Base-by-base conservation (phyloP, 2,329 filamentous ascomycete genomes). In the Talaromyces funiculosus region DNA sequence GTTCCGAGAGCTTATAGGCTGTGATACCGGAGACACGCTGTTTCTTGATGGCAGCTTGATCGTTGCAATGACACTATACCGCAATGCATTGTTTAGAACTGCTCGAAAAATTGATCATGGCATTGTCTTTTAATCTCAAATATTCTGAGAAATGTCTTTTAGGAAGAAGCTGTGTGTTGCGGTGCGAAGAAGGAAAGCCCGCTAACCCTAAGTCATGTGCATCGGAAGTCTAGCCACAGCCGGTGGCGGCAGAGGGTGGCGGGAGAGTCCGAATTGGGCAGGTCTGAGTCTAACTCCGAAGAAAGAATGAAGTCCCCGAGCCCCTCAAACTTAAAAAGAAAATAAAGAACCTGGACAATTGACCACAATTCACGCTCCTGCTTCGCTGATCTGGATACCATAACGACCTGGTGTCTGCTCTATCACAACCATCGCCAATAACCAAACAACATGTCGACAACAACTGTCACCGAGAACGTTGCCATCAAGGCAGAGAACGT, bases 401-500 rank as follows among this genome's bases (percentile, higher is more conserved):
- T 33, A 49, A 49, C 45, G 10, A 51, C 29, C n/a, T 20, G 5
- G n/a, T 51, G 3, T 18, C 51, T 54, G 20, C 51, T 16, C 10
- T 26, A 53, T 16, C 18, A 18, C 18, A 53, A 53, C 9, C 14
- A 18, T 16, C 3, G 4, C 51, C 31, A 20, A 31, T 18, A 18
- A 22, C 4, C 7, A 22, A 35, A 14, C 33, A 40, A 38, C 6
- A 75, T 74, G 72, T 81, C 82, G 35, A 82, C 81, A 26, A 81
- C 77, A 40, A 80, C 80, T 42, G 81, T 77, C 43, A 79, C 78
- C 38, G 73, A 77, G 31, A 80, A 80, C 42, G 81, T 86, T 70
- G 81, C 84, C 60, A 91, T 95, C 71, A 96, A 90, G 57, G 91
- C 92, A 18, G 86, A 94, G 68, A 90, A 89, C 70, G 81, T 86